These are phyloP conservation scores for Plectosphaerella plurivora DNA, from an alignment of 2,329 filamentous ascomycete species.

Conservation along the genomic window DNA sequence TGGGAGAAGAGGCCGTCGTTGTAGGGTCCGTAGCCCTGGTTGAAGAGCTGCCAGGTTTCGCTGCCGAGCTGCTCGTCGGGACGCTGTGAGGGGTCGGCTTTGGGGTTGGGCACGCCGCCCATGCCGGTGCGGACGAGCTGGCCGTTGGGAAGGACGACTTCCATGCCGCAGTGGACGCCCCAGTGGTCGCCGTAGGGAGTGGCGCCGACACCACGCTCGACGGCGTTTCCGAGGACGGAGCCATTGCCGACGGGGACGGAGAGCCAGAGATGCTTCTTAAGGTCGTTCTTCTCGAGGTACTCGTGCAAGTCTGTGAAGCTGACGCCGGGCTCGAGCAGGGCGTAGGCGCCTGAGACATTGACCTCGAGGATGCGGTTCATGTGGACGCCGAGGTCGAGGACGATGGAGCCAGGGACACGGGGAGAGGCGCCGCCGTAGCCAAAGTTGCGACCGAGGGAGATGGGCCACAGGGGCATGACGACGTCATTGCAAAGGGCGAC, in stretches of 20 bases:
- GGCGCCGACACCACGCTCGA: slow-evolving; percentile 41
- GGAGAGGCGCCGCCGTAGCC: slow-evolving; percentile 39
- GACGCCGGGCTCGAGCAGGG: slow-evolving; percentile 37
- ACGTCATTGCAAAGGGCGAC: slow-evolving; percentile 28
- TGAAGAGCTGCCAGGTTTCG: slow-evolving; percentile 36
- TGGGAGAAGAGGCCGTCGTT: slow-evolving; percentile 42
- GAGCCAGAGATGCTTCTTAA: slow-evolving; percentile 35
- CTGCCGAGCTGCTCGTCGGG: slow-evolving; percentile 23
- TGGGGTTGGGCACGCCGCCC: slow-evolving; percentile 19
- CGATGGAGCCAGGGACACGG: slow-evolving; percentile 35
- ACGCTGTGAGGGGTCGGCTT: slow-evolving; percentile 4
- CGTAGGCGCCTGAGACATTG: slow-evolving; percentile 30
- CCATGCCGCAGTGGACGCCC: slow-evolving; percentile 33
- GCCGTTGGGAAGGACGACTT: slow-evolving; percentile 36
- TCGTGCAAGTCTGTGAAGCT: slow-evolving; percentile 28
- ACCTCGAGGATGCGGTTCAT: slow-evolving; percentile 35
- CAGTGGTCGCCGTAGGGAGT: slow-evolving; percentile 41
- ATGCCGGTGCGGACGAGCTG: slow-evolving; percentile 36
- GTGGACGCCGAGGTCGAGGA: slow-evolving; percentile 33
- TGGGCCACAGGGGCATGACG: slow-evolving; percentile 29
- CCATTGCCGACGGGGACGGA: slow-evolving; percentile 38
- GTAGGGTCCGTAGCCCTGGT: slow-evolving; percentile 33
- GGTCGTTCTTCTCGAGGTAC: slow-evolving; percentile 27
- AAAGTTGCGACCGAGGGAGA: slow-evolving; percentile 32
- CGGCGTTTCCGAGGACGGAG: slow-evolving; percentile 39